Percentiles rank a stretch among this genome's conserved stretches.
Evolutionary conservation across 2,329 filamentous ascomycete species (phyloP).

Genomic region (Fusarium pseudonygamai): DNA sequence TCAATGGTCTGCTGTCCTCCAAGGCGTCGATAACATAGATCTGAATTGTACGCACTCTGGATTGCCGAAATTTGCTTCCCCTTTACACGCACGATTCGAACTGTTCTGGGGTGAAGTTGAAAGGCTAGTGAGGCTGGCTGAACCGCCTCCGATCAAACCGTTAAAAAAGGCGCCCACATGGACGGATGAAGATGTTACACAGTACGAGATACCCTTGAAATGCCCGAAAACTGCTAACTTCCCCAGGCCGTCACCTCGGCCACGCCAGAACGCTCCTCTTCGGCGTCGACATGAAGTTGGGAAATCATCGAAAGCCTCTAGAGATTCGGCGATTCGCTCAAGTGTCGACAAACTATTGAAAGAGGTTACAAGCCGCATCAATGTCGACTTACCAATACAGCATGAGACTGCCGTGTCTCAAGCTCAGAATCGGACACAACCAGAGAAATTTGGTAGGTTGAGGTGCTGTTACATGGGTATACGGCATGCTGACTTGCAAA

Average conservation of each 20-base stretch:
- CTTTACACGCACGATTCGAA: constrained; percentile 28
- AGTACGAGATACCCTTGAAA: background rate
- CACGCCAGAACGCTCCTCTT: background rate
- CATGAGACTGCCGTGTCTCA: constrained; percentile 16
- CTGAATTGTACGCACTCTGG: constrained; percentile 36
- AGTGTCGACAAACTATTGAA: constrained; percentile 22
- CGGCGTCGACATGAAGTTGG: constrained; percentile 14
- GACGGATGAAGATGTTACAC: constrained; percentile 20
- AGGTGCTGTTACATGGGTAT: background rate
- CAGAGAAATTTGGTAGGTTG: constrained; percentile 21
- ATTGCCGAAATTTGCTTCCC: constrained; percentile 29
- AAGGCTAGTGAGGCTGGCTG: constrained; percentile 26
- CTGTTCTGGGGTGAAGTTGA: constrained; percentile 35
- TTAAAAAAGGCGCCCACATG: constrained; percentile 24
- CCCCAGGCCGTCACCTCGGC: background rate
- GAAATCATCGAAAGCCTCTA: constrained; percentile 4
- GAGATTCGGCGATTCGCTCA: constrained; percentile 23
- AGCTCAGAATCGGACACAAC: background rate
- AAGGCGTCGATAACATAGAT: constrained; percentile 33
- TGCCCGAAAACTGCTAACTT: background rate
- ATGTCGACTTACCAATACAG: background rate
- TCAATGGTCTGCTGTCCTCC: constrained; percentile 34
- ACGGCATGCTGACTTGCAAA: background rate
- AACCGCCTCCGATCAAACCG: constrained; percentile 1
- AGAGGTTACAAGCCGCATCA: constrained; percentile 13